These are phyloP conservation scores for Pseudogymnoascus sp. DNA, from an alignment of 2,329 filamentous ascomycete genomes.

Conservation along the genomic window DNA sequence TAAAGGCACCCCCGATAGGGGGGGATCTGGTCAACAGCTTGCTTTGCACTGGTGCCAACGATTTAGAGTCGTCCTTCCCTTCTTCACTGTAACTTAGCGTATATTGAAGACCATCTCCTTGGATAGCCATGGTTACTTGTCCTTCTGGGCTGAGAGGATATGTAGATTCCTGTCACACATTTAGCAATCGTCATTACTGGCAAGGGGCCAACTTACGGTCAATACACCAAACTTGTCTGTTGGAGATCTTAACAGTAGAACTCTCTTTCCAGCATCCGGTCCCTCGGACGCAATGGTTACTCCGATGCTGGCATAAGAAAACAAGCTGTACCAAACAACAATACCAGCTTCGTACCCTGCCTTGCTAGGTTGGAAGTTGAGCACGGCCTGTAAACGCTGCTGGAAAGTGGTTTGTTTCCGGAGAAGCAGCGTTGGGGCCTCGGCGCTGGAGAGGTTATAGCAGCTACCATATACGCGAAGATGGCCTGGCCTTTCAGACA, in stretches of 20 bases:
- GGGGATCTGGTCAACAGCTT: conserved; percentile 14
- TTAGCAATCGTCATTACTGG: not conserved
- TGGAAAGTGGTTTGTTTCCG: conserved; percentile 42
- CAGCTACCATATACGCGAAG: conserved; percentile 44
- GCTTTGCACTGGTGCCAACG: conserved; percentile 2
- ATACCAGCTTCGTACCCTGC: conserved; percentile 42
- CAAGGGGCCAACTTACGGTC: not conserved
- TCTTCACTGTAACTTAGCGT: not conserved
- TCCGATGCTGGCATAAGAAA: conserved; percentile 36
- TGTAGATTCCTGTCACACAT: not conserved
- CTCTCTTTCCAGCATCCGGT: not conserved
- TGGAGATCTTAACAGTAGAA: not conserved
- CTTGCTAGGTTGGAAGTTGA: conserved; percentile 39
- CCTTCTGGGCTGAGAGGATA: not conserved
- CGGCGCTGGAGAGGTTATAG: conserved; percentile 42
- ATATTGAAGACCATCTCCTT: conserved; percentile 7
- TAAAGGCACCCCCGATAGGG: conserved; percentile 15
- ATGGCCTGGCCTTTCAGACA: conserved; percentile 35
- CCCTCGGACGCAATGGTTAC: conserved; percentile 19
- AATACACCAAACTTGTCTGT: not conserved
- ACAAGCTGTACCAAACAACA: conserved; percentile 46
- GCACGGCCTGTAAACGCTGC: conserved; percentile 34
- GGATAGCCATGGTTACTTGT: not conserved
- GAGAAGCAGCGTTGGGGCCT: conserved; percentile 43
- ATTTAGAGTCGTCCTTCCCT: not conserved